Evolutionary conservation across 352 stramenopile species (phyloP).

Genomic region (Pythium grandisporangium): DNA sequence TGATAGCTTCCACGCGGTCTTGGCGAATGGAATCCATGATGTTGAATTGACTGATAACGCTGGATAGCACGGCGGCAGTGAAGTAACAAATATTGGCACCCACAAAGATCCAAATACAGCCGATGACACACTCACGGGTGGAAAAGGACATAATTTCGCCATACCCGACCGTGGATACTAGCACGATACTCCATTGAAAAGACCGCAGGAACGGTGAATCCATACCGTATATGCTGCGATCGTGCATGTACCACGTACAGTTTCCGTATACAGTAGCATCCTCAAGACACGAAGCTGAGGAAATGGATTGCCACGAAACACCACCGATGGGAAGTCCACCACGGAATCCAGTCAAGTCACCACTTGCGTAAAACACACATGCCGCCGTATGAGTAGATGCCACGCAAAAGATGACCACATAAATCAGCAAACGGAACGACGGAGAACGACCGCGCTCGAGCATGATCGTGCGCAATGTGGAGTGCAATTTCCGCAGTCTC

Average conservation of each 20-base stretch:
- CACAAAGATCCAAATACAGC: slow-evolving; percentile 61
- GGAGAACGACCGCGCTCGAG: slow-evolving; percentile 29
- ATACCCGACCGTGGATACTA: slow-evolving; percentile 63
- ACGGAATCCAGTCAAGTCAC: slow-evolving; percentile 27
- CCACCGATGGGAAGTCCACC: slow-evolving; percentile 29
- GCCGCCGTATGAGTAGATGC: slow-evolving; percentile 30
- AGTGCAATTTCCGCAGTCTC: slow-evolving; percentile 28
- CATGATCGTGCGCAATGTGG: slow-evolving; percentile 28
- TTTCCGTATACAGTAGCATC: slow-evolving; percentile 40
- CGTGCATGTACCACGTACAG: slow-evolving; percentile 67
- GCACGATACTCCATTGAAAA: slow-evolving; percentile 61
- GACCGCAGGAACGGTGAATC: slow-evolving; percentile 51
- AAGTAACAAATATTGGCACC: slow-evolving; percentile 70
- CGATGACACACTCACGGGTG: slow-evolving; percentile 39
- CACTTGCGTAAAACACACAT: slow-evolving; percentile 49
- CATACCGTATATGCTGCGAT: slow-evolving; percentile 47
- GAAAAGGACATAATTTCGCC: slow-evolving; percentile 60
- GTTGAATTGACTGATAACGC: slow-evolving; percentile 38
- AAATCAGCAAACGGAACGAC: slow-evolving; percentile 31
- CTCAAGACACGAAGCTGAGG: slow-evolving; percentile 28
- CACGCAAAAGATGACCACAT: slow-evolving; percentile 35
- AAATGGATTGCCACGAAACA: slow-evolving; percentile 18
- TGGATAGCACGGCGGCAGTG: slow-evolving; percentile 45
- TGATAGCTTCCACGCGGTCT: slow-evolving; percentile 53
- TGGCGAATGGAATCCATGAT: slow-evolving; percentile 32